These are phyloP conservation scores for Pseudopithomyces chartarum DNA, from an alignment of 2,329 filamentous ascomycete species.

Conservation along the genomic window DNA sequence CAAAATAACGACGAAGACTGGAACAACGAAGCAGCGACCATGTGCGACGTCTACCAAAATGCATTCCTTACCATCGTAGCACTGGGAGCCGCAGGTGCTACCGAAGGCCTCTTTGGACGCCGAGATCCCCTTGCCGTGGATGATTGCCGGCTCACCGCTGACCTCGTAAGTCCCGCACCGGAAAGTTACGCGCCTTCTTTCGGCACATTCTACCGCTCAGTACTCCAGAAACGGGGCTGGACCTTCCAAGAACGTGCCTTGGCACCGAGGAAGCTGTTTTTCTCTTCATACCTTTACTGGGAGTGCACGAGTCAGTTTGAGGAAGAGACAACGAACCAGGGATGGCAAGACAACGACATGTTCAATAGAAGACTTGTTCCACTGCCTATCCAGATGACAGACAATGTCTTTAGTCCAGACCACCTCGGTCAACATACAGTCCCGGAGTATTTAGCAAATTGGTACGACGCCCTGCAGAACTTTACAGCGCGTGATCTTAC, in stretches of 20 bases:
- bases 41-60: background rate
- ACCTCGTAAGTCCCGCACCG: background rate
- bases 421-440: background rate
- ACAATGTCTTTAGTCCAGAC: background rate
- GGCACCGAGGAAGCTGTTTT: background rate
- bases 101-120: background rate
- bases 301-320: background rate
- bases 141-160: background rate
- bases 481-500: background rate
- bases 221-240: background rate
- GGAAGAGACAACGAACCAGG: background rate
- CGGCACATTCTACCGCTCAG: background rate
- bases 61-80: background rate
- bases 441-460: background rate
- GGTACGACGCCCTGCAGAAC: background rate
- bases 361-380: background rate
- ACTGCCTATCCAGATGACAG: background rate
- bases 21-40: background rate
- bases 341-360: background rate
- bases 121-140: background rate
- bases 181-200: background rate
- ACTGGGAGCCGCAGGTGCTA: background rate
- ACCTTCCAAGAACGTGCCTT: conserved; percentile 1
- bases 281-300: background rate
- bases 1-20: background rate